Conservation (phyloP, 129 eudicot genomes). For the carrot (Daucus carota) region DH1_v3.0 NC_030385.2:24824501-24825000, state of each 20-base stretch:
- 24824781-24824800: slow-evolving; percentile 6
- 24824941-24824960: slow-evolving; percentile 84
- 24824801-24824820: slow-evolving; percentile 7
- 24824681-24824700: slow-evolving; percentile 99
- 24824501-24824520: slow-evolving; percentile 92
- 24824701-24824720: slow-evolving; percentile 98
- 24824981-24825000: slow-evolving; percentile 82
- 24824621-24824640: not conserved
- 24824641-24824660: not conserved
- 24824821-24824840: slow-evolving; percentile 48
- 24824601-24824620: not conserved
- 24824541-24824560: slow-evolving; percentile 85
- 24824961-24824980: slow-evolving; percentile 87
- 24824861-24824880: slow-evolving; percentile 96
- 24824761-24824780: slow-evolving; percentile 18
- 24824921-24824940: slow-evolving; percentile 98
- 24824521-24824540: slow-evolving; percentile 91
- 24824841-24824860: slow-evolving; percentile 92
- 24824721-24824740: slow-evolving; percentile 98
- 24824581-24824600: not conserved
- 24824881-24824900: slow-evolving; percentile 89
- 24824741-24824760: slow-evolving; percentile 96
- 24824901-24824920: slow-evolving; percentile 80
- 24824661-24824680: slow-evolving; percentile 37
- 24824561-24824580: slow-evolving; percentile 94